Conservation (phyloP, 768 basidiomycete genomes). For the Tubosaeta sp. region DNA sequence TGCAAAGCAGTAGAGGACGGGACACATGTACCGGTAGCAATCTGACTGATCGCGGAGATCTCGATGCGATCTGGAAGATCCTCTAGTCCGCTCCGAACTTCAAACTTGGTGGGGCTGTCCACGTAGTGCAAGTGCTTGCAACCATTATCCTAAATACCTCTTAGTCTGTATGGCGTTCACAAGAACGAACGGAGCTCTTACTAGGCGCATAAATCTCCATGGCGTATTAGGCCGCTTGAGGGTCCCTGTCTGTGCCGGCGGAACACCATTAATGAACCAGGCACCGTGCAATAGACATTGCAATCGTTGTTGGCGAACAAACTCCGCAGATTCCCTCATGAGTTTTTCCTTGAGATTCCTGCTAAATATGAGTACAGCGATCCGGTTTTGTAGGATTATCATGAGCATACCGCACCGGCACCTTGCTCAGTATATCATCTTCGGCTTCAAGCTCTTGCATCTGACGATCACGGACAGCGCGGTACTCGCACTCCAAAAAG, state of each 20-base stretch:
- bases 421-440: constrained; percentile 82
- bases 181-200: constrained; percentile 30
- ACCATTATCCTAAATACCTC: constrained; percentile 59
- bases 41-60: constrained; percentile 72
- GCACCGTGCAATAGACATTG: constrained; percentile 85
- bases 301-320: constrained; percentile 84
- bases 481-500: constrained; percentile 79
- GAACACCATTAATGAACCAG: constrained; percentile 85
- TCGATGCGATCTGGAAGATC: constrained; percentile 88
- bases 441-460: constrained; percentile 88
- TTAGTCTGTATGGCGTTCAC: background rate
- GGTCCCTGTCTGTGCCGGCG: constrained; percentile 38
- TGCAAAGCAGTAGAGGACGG: constrained; percentile 62
- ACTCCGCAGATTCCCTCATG: constrained; percentile 87
- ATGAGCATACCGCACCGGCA: constrained; percentile 69
- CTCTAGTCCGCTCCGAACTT: constrained; percentile 74
- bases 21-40: constrained; percentile 69
- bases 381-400: background rate
- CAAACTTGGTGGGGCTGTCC: constrained; percentile 76
- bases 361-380: constrained; percentile 7
- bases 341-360: constrained; percentile 83
- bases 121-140: constrained; percentile 81
- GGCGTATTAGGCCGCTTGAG: constrained; percentile 56
- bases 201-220: constrained; percentile 88
- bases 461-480: constrained; percentile 80